Base-by-base conservation (phyloP, 805 yeast species). In the Pichia nakasei region DNA sequence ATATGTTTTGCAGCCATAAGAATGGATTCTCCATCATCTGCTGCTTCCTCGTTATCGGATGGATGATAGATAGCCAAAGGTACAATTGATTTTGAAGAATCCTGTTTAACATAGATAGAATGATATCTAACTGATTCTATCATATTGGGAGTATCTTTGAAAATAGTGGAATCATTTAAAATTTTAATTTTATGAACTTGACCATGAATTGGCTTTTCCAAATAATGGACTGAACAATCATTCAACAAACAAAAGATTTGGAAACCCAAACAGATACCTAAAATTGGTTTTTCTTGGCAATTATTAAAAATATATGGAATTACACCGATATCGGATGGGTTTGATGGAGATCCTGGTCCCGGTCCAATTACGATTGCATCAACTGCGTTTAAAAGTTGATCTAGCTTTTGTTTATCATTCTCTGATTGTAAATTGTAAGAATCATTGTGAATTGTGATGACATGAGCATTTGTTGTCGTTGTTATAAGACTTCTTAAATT, bases 221-320 rank as follows among this genome's bases (percentile, higher is more conserved):
- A 66, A 39, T 75, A 70, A 18, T 58, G 56, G 3, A 91, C 75
- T 1, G 56, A 43, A 43, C 76, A 75, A 3, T 89, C 95, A 43
- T 57, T 50, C 9, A 72, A 72, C 19, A 69, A 64, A 52, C 93
- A 83, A 55, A 94, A 63, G 24, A 86, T 74, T 60, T 93, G 99
- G 58, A 88, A 85, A 0, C 99, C 99, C 21, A 93, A 66, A 57
- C 99, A 93, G 3, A 94, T 83, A 0, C 99, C 99, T 39, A 93
- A 63, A 0, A 88, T 73, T 0, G 97, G 97, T 1, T 79, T 55
- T 0, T 55, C 46, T 1, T 52, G 47, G n/a, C 55, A 55, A 6
- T 58, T 54, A 27, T 64, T 53, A 22, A 75, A 82, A 51, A 89
- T 47, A 8, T 63, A 61, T 0, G 79, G 75, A 15, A 89, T 76